These are phyloP conservation scores for Raphanus hybrid DNA, from an alignment of 441 rosid species.

Conservation along the genomic window DNA sequence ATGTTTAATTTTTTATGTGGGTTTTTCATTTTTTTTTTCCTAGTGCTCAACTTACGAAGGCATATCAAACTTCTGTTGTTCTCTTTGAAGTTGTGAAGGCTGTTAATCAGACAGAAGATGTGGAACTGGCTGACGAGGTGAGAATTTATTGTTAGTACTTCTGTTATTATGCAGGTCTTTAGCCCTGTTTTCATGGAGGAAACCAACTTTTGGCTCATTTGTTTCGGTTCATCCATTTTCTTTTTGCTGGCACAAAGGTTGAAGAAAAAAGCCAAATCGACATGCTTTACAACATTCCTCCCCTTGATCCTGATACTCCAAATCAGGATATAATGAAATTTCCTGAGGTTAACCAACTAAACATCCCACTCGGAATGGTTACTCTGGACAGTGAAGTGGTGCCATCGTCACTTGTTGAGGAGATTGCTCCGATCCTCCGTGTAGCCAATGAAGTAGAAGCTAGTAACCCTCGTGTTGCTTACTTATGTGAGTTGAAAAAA, in stretches of 20 bases:
- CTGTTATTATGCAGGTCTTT: too few relatives aligned
- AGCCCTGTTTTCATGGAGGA: too few relatives aligned
- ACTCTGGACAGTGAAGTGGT: slow-evolving; percentile 69
- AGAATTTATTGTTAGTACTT: too few relatives aligned
- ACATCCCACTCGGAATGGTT: slow-evolving; percentile 47
- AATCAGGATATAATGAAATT: too few relatives aligned
- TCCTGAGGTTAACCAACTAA: background rate
- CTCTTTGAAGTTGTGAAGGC: slow-evolving; percentile 68
- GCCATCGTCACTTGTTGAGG: slow-evolving; percentile 68
- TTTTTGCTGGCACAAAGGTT: slow-evolving; percentile 40
- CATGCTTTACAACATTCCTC: slow-evolving; percentile 41
- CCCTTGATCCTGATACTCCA: background rate
- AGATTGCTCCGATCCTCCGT: slow-evolving; percentile 83
- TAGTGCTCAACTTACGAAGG: slow-evolving; percentile 71
- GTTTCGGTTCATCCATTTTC: slow-evolving; percentile 1
- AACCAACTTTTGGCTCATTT: background rate
- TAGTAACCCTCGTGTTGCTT: slow-evolving; percentile 26
- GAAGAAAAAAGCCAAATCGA: slow-evolving; percentile 57
- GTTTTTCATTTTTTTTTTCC: too few relatives aligned
- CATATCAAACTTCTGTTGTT: slow-evolving; percentile 70
- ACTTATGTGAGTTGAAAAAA: too few relatives aligned
- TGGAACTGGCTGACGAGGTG: slow-evolving; percentile 72
- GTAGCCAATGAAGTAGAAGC: slow-evolving; percentile 84
- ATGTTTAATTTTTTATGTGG: background rate
- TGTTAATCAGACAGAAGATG: slow-evolving; percentile 64